phyloP scores from a whole-genome alignment of 768 basidiomycete species.

The Mycena alexandri region DNA sequence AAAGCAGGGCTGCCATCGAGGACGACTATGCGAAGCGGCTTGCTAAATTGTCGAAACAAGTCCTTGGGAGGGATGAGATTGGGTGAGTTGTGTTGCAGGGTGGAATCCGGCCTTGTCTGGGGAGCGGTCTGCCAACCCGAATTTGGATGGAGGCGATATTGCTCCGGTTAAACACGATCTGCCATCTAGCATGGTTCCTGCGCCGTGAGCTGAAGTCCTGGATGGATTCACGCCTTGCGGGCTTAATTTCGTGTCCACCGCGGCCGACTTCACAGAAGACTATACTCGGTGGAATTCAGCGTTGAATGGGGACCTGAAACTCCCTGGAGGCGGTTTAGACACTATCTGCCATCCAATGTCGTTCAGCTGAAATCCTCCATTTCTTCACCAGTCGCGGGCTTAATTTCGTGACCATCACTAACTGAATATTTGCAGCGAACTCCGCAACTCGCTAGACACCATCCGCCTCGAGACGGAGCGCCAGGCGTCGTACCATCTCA shows the following conservation, averaged over 20 bases:
- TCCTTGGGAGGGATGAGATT: constrained; percentile 91
- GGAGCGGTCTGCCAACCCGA: too few relatives aligned
- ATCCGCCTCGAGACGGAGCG: constrained; percentile 87
- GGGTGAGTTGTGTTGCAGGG: too few relatives aligned
- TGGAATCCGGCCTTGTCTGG: too few relatives aligned
- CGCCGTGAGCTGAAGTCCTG: background rate
- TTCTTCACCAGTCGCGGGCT: background rate
- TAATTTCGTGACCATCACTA: constrained; percentile 27
- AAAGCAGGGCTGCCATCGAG: constrained; percentile 83
- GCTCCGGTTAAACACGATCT: too few relatives aligned
- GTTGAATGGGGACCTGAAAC: too few relatives aligned
- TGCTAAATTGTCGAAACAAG: constrained; percentile 78
- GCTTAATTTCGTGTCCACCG: background rate
- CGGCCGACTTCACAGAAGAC: too few relatives aligned
- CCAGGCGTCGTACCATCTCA: constrained; percentile 79
- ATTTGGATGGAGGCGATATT: background rate
- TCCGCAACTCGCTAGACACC: constrained; percentile 84
- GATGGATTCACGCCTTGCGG: background rate
- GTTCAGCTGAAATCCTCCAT: background rate
- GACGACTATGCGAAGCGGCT: constrained; percentile 95
- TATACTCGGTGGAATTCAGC: too few relatives aligned
- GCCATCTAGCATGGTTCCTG: background rate
- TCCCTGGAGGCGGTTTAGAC: background rate
- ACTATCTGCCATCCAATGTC: too few relatives aligned
- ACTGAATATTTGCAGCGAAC: constrained; percentile 66